Evolutionary conservation across 1,139 yeast species (phyloP).

Genomic region (Magnusiomyces paraingens): DNA sequence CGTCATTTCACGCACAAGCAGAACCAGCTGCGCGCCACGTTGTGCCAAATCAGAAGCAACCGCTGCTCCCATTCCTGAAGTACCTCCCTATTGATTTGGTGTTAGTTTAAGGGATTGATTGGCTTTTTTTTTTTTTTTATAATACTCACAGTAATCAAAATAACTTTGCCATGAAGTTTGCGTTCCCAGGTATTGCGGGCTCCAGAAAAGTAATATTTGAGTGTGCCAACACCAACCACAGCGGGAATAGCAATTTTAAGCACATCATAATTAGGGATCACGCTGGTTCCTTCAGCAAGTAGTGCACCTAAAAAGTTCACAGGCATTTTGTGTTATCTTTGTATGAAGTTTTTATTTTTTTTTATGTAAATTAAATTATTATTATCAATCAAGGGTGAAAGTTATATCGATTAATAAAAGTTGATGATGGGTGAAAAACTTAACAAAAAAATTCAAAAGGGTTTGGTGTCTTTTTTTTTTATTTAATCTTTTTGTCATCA

Average conservation of each 20-base stretch:
- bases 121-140: constrained; percentile 1
- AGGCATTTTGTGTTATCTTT: constrained; percentile 56
- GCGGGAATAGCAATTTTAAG: constrained; percentile 51
- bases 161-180: constrained; percentile 86
- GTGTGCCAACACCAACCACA: constrained; percentile 39
- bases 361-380: not conserved
- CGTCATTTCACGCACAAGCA: constrained; percentile 63
- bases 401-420: too few species aligned
- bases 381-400: too few species aligned
- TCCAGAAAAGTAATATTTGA: constrained; percentile 74
- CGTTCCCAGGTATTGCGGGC: constrained; percentile 82
- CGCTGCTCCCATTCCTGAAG: constrained; percentile 82
- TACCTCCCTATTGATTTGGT: constrained; percentile 57
- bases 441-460: not conserved
- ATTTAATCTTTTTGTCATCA: not conserved
- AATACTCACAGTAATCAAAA: constrained; percentile 45
- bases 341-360: too few species aligned
- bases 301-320: constrained; percentile 65
- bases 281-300: constrained; percentile 62
- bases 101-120: not conserved
- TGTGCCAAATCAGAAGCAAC: constrained; percentile 67
- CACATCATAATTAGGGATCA: constrained; percentile 64
- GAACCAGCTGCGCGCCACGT: constrained; percentile 79
- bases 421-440: too few species aligned
- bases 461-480: not conserved